These are phyloP conservation scores for Tubosaeta sp. DNA, from an alignment of 768 basidiomycete species.

Conservation along the genomic window DNA sequence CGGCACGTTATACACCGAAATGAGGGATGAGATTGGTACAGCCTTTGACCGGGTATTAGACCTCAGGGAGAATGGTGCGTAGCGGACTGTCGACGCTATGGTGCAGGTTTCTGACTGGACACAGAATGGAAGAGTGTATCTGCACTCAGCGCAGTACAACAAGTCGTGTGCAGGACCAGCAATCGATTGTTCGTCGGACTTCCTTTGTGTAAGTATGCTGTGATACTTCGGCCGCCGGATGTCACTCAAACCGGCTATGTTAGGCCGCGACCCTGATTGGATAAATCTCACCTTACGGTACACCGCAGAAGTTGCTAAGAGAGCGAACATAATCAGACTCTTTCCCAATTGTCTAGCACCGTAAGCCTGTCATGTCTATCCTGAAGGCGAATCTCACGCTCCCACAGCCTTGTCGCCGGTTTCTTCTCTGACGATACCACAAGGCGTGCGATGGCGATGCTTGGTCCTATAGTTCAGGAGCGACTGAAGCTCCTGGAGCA, in stretches of 20 bases:
- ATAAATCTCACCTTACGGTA: constrained; percentile 27
- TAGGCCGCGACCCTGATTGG: constrained; percentile 34
- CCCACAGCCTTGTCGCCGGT: constrained; percentile 15
- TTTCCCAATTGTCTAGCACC: constrained; percentile 34
- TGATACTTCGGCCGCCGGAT: neutral
- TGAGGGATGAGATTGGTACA: constrained; percentile 29
- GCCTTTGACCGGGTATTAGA: constrained; percentile 39
- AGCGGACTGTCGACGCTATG: neutral
- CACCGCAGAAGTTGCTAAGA: constrained; percentile 27
- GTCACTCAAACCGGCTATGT: neutral
- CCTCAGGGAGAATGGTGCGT: constrained; percentile 14
- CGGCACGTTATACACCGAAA: constrained; percentile 28
- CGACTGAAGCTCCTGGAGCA: constrained; percentile 20
- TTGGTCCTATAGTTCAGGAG: constrained; percentile 30
- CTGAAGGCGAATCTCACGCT: neutral
- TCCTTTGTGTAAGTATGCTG: constrained; percentile 35
- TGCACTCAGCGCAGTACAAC: constrained; percentile 24
- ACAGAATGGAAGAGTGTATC: constrained; percentile 39
- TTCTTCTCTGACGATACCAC: constrained; percentile 13
- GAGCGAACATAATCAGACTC: constrained; percentile 20
- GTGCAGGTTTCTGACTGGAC: neutral
- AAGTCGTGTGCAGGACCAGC: constrained; percentile 38
- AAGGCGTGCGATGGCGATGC: constrained; percentile 7
- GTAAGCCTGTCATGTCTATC: constrained; percentile 17
- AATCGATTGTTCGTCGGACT: constrained; percentile 49